Percentiles rank a stretch among this genome's conserved stretches.
phyloP scores from a whole-genome alignment of 371 early-diverging fungal genomes.

The Rhizopus arrhizus region DNA sequence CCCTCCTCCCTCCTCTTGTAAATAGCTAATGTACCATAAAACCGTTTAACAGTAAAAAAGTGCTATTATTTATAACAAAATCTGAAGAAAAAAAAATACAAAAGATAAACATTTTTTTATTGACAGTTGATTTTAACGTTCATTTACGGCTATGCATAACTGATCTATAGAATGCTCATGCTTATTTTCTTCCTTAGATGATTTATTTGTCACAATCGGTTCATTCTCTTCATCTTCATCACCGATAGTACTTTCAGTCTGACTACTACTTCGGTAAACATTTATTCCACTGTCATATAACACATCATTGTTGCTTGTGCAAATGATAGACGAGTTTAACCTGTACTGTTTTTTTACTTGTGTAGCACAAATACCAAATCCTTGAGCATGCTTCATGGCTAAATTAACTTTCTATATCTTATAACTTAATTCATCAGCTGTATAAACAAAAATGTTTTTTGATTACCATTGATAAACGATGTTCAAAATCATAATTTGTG shows the following conservation, averaged over 20 bases:
- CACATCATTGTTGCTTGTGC: not conserved
- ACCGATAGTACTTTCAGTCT: not conserved
- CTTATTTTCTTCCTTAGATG: too few relatives aligned
- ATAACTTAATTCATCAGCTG: not conserved
- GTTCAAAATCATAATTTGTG: conserved; percentile 46
- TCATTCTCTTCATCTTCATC: not conserved
- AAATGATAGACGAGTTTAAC: conserved; percentile 1
- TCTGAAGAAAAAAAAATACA: too few relatives aligned
- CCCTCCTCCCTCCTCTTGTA: not conserved
- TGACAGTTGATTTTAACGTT: not conserved
- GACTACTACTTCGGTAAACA: not conserved
- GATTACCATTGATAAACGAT: conserved; percentile 45
- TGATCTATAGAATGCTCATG: not conserved
- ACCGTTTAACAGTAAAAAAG: not conserved
- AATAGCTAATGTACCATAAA: not conserved
- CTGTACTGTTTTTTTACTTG: not conserved
- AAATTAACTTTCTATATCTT: conserved; percentile 14
- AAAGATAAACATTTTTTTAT: not conserved
- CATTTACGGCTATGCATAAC: not conserved
- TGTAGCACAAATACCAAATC: not conserved
- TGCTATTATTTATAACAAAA: too few relatives aligned
- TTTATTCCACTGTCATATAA: not conserved
- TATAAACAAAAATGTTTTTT: not conserved
- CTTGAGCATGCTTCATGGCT: conserved; percentile 7
- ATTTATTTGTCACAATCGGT: not conserved